phyloP scores from a whole-genome alignment of 176 grass and related monocot genomes.

The Ensete glaucum region DNA sequence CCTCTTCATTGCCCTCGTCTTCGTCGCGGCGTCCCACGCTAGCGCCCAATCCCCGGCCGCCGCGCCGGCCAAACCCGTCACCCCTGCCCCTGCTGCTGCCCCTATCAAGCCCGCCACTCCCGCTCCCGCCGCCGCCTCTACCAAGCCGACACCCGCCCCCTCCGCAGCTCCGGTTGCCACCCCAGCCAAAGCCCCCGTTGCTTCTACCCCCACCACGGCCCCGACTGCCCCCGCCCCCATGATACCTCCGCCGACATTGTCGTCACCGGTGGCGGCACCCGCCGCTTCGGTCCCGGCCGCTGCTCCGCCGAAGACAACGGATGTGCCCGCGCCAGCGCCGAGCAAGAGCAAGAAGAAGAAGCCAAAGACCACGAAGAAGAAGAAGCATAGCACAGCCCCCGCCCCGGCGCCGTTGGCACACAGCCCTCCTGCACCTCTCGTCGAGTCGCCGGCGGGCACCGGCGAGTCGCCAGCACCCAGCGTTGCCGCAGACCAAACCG shows the following conservation, averaged over 20 bases:
- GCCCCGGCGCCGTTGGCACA: background rate
- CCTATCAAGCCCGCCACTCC: background rate
- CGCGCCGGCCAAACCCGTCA: background rate
- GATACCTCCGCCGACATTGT: background rate
- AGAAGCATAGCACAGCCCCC: background rate
- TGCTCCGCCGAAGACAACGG: background rate
- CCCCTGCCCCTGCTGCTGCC: background rate
- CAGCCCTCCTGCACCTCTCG: background rate
- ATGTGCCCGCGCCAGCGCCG: conserved; percentile 1
- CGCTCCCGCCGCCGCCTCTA: background rate
- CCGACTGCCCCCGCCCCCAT: background rate
- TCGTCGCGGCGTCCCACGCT: background rate
- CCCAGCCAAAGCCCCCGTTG: background rate
- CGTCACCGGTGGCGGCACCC: background rate
- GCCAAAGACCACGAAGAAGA: conserved; percentile 1
- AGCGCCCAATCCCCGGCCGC: background rate
- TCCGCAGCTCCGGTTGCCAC: background rate
- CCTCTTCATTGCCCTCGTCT: background rate
- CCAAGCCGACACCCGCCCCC: background rate
- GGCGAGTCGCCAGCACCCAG: background rate
- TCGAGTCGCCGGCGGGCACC: background rate
- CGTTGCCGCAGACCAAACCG: background rate
- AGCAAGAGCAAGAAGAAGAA: conserved; percentile 21
- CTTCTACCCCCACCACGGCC: background rate
- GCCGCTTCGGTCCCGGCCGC: background rate